phyloP scores from a whole-genome alignment of 2,329 filamentous ascomycete species.

The Aspergillus sp. region DNA sequence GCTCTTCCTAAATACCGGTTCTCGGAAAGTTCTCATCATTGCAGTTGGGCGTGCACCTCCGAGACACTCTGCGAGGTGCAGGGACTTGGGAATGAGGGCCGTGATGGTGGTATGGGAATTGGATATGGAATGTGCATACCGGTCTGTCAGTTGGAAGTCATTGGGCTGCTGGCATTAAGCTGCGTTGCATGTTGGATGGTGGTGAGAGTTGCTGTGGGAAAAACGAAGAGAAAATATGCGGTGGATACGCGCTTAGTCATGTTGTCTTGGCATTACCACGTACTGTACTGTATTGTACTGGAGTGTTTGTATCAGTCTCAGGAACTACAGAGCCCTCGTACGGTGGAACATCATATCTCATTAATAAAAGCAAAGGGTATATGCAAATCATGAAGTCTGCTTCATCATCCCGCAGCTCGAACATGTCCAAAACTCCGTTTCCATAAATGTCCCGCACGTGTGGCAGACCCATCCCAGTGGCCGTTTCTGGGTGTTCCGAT shows the following conservation, averaged over 20 bases:
- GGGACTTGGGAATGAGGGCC: no score
- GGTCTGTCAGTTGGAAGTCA: no score
- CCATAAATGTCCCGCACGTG: slow-evolving; percentile 53
- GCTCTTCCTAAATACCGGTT: slow-evolving; percentile 40
- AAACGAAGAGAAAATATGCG: background rate
- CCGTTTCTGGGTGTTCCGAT: slow-evolving; percentile 35
- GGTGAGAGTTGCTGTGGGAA: background rate
- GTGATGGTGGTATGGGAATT: no score
- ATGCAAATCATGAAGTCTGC: slow-evolving; percentile 31
- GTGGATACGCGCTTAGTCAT: background rate
- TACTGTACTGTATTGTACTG: no score
- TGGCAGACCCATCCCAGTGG: slow-evolving; percentile 52
- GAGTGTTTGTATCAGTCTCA: no score
- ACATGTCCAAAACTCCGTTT: slow-evolving; percentile 57
- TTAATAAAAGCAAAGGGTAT: background rate
- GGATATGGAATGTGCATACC: no score
- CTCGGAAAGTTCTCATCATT: slow-evolving; percentile 36
- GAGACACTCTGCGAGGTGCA: no score
- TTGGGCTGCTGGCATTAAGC: no score
- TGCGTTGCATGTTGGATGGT: background rate
- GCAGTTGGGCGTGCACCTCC: no score
- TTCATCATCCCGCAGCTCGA: slow-evolving; percentile 53
- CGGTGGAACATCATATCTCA: background rate
- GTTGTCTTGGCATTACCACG: background rate
- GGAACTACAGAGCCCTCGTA: no score